Evolutionary conservation across 2,329 filamentous ascomycete genomes (phyloP).

Genomic region (Talaromyces amestolkiae): DNA sequence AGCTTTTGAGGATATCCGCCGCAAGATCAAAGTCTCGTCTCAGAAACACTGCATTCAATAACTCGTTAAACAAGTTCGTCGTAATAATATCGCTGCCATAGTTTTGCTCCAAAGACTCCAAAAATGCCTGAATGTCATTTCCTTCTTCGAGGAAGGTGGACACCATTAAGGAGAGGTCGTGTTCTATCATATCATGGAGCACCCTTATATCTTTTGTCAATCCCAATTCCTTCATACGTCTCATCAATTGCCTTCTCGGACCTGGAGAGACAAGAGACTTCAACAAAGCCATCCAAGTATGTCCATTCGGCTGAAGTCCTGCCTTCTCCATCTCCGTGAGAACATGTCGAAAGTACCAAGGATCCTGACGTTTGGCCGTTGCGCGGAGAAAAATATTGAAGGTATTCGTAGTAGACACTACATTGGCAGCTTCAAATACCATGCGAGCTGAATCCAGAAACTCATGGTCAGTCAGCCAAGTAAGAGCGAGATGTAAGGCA

Average conservation of each 20-base stretch:
- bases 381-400: conserved; percentile 46
- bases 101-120: conserved; percentile 37
- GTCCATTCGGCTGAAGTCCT: conserved; percentile 39
- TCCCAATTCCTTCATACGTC: conserved; percentile 33
- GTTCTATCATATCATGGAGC: conserved; percentile 28
- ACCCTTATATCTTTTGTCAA: conserved; percentile 27
- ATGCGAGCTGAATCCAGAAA: conserved; percentile 31
- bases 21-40: conserved; percentile 28
- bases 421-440: conserved; percentile 37
- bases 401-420: conserved; percentile 39
- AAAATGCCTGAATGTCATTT: conserved; percentile 35
- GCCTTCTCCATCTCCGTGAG: conserved; percentile 40
- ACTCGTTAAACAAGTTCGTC: conserved; percentile 35
- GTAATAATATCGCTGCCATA: conserved; percentile 41
- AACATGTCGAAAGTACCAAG: conserved; percentile 39
- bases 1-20: conserved; percentile 33
- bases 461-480: conserved; percentile 37
- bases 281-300: conserved; percentile 45
- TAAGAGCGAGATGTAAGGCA: conserved; percentile 42
- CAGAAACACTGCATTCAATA: conserved; percentile 35
- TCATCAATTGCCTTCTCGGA: conserved; percentile 31
- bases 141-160: conserved; percentile 34
- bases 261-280: conserved; percentile 28
- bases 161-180: conserved; percentile 35
- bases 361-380: conserved; percentile 38